A percentile compares a stretch with the other conserved stretches of the same genome.
These are phyloP conservation scores for Kodamaea laetipori DNA, from an alignment of 805 yeast species.

Conservation along the genomic window DNA sequence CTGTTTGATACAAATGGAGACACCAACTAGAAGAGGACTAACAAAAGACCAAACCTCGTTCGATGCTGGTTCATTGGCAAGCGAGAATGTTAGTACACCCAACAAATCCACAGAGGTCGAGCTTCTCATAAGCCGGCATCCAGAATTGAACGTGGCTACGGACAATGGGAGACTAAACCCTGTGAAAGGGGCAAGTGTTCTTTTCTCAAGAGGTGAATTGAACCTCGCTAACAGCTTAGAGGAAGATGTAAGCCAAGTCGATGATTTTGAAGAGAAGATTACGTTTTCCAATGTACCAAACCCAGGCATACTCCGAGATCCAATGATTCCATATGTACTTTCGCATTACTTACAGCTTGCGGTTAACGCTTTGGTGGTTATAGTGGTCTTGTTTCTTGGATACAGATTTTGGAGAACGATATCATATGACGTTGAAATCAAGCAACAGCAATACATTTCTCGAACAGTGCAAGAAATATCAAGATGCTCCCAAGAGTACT, in stretches of 20 bases:
- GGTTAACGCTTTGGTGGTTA: constrained; percentile 55
- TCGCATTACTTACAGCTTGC: constrained; percentile 65
- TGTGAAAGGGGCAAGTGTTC: constrained; percentile 14
- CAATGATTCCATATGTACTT: constrained; percentile 55
- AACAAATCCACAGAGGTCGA: constrained; percentile 3
- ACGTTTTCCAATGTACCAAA: background rate
- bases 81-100: constrained; percentile 12
- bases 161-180: constrained; percentile 12
- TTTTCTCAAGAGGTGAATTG: constrained; percentile 9
- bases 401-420: constrained; percentile 57
- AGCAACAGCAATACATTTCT: constrained; percentile 61
- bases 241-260: background rate
- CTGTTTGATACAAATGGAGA: constrained; percentile 8
- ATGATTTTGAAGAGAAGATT: background rate
- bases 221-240: background rate
- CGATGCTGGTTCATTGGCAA: constrained; percentile 9
- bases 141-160: constrained; percentile 22
- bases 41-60: constrained; percentile 3
- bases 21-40: constrained; percentile 8
- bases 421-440: constrained; percentile 67
- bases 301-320: constrained; percentile 29
- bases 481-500: constrained; percentile 67
- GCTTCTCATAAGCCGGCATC: constrained; percentile 15
- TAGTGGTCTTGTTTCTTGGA: constrained; percentile 53
- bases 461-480: constrained; percentile 66